Evolutionary conservation across 352 stramenopile species (phyloP).

Genomic region (Aphanomyces astaci): DNA sequence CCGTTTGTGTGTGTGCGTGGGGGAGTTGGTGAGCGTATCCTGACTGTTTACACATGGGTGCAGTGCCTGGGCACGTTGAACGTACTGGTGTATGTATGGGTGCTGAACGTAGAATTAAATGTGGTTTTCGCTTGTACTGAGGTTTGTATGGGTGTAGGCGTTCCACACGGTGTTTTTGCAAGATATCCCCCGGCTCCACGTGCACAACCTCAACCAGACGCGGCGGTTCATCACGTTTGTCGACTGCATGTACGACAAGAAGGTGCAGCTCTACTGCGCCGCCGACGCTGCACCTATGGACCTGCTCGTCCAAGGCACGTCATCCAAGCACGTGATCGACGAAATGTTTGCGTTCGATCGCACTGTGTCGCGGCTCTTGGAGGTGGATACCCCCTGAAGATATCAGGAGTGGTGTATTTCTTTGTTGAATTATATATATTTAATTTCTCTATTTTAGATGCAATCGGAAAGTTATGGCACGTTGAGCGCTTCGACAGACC

Average conservation of each 20-base stretch:
- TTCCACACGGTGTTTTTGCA: slow-evolving; percentile 87
- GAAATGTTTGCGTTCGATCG: slow-evolving; percentile 80
- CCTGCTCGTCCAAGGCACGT: slow-evolving; percentile 53
- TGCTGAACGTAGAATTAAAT: too few species aligned
- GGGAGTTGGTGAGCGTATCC: too few species aligned
- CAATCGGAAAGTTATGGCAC: slow-evolving; percentile 21
- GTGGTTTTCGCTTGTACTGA: too few species aligned
- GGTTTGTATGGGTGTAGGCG: slow-evolving; percentile 15
- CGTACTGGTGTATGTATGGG: too few species aligned
- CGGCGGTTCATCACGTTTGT: slow-evolving; percentile 97
- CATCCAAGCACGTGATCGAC: slow-evolving; percentile 58
- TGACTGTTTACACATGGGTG: too few species aligned
- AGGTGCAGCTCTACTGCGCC: slow-evolving; percentile 59
- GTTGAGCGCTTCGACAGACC: not conserved
- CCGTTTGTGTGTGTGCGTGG: too few species aligned
- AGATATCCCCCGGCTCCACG: slow-evolving; percentile 83
- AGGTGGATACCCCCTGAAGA: too few species aligned
- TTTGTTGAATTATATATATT: too few species aligned
- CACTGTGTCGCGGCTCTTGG: slow-evolving; percentile 79
- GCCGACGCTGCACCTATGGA: slow-evolving; percentile 45
- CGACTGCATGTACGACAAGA: slow-evolving; percentile 96
- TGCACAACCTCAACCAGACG: slow-evolving; percentile 86
- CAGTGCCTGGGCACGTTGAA: too few species aligned
- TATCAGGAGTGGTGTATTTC: too few species aligned
- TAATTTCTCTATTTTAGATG: too few species aligned